Base-by-base conservation (phyloP, 2,329 filamentous ascomycete species). In the Alternaria ethzedia region DNA sequence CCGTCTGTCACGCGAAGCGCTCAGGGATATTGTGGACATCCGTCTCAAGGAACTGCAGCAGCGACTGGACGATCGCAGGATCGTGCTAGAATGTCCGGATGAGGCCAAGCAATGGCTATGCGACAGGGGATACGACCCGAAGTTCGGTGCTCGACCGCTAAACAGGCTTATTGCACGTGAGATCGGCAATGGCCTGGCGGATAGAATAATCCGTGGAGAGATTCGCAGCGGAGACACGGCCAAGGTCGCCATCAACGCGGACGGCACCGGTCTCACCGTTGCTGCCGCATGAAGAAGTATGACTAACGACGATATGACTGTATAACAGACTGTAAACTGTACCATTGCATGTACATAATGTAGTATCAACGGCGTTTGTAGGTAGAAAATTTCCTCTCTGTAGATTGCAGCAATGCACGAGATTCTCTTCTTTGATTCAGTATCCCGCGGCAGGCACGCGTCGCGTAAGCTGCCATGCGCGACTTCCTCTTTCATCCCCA, bases 21-120 rank as follows among this genome's bases (percentile, higher is more conserved):
- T 98, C 60, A 87, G 93, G 28, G 94, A 97, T 75, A 98, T 98
- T 68, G 94, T 97, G 52, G 93, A 98, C 75, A 97, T 98, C 67
- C 89, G 96, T 30, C 85, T 98, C 51, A 87, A 86, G 65, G 96
- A 98, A 82, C 85, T 98, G 8, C 94, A 97, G 80, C 82, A 83
- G 56, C 89, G 94, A 44, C 88, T 98, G 1, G 90, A 96, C 66
- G 94, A 97, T 73, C 88, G 93, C 54, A 88, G 96, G 58, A 97
- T 98, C 78, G 87, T 83, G 0, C 85, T 99, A 5, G 80, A 88
- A 11, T 91, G 96, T 4, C 85, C 89, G 11, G 83, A 89, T 49
- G 84, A 90, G 4, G 92, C 94, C 45, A 92, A 91, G 75, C 86
- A 90, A 66, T 98, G 94, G 94, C 88, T 98, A 6, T 94, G 93